A percentile compares a stretch with the other conserved stretches of the same genome.
phyloP scores from a whole-genome alignment of 805 yeast species.

The Myxozyma neglecta region DNA sequence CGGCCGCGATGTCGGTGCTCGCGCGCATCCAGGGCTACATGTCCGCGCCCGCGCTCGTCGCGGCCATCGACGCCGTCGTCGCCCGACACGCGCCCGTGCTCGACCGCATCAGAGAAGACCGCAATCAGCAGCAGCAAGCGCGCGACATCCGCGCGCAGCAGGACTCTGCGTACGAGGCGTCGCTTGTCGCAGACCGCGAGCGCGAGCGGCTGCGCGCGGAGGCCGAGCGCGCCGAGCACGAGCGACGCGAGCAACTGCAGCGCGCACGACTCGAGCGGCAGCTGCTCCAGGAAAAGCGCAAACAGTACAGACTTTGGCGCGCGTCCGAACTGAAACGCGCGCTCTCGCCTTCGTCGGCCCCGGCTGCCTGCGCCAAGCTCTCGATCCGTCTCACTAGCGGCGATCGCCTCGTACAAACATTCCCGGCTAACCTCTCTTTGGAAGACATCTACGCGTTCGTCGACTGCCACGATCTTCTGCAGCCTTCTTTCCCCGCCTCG shows the following conservation, averaged over 20 bases:
- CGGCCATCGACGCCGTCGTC: conserved; percentile 49
- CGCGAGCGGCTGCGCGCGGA: conserved; percentile 44
- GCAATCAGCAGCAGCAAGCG: conserved; percentile 55
- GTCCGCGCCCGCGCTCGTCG: conserved; percentile 46
- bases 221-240: conserved; percentile 29
- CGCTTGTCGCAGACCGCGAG: conserved; percentile 65
- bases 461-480: conserved; percentile 48
- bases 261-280: conserved; percentile 24
- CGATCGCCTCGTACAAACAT: conserved; percentile 52
- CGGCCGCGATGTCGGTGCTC: conserved; percentile 51
- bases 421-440: conserved; percentile 48
- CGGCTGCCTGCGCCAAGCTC: conserved; percentile 51
- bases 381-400: conserved; percentile 71
- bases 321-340: conserved; percentile 38
- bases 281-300: conserved; percentile 28
- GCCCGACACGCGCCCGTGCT: conserved; percentile 64
- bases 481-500: conserved; percentile 5
- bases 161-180: conserved; percentile 71
- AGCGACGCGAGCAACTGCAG: conserved; percentile 27
- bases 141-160: conserved; percentile 68
- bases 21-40: conserved; percentile 61
- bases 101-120: conserved; percentile 59
- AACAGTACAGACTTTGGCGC: conserved; percentile 46
- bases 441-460: conserved; percentile 72
- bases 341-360: conserved; percentile 1